Percentiles rank a stretch among this genome's conserved stretches.
phyloP scores from a whole-genome alignment of 169 alveolate species.

The Plasmodium malariae region DNA sequence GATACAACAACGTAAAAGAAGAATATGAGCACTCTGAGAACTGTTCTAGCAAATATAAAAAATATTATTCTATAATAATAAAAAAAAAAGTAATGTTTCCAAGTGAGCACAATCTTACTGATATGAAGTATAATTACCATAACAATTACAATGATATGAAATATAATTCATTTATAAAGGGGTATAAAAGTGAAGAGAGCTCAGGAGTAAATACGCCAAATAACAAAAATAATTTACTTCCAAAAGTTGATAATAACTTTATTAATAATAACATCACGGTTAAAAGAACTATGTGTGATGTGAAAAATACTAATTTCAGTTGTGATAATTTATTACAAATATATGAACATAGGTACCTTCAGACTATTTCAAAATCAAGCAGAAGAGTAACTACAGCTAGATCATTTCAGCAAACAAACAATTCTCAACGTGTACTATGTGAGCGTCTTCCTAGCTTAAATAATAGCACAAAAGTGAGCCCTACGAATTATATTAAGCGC shows the following conservation, averaged over 20 bases:
- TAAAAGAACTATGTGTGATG: conserved; percentile 5
- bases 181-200: background rate
- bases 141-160: conserved; percentile 5
- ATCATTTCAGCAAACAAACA: background rate
- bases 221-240: background rate
- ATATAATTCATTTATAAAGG: conserved; percentile 17
- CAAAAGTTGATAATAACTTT: conserved; percentile 5
- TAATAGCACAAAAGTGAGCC: too few species aligned
- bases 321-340: conserved; percentile 65
- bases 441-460: too few species aligned
- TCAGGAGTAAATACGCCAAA: background rate
- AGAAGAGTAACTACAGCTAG: background rate
- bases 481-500: too few species aligned
- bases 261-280: background rate
- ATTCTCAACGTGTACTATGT: too few species aligned
- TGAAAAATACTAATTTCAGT: background rate
- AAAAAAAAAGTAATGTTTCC: background rate
- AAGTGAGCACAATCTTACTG: background rate
- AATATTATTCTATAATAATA: background rate
- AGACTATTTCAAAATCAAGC: conserved; percentile 15
- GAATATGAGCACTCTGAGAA: background rate
- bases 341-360: conserved; percentile 69
- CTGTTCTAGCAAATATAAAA: background rate
- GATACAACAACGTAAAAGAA: background rate
- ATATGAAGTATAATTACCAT: background rate